Percentiles rank a stretch among this genome's conserved stretches.
These are phyloP conservation scores for Tetrahymena malaccensis DNA, from an alignment of 73 alveolate species.

Conservation along the genomic window DNA sequence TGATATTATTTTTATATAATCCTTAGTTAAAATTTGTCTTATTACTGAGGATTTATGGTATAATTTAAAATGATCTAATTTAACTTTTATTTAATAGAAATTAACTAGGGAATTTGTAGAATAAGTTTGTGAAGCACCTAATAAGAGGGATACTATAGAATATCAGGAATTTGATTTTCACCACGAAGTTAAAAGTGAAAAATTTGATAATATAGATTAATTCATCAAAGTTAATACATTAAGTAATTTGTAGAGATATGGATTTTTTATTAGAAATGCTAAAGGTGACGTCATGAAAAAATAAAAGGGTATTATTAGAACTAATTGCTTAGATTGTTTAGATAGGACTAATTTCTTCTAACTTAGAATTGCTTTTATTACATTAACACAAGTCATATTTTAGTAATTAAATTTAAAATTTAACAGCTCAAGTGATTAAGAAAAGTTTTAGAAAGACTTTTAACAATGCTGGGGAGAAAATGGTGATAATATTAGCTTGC, in stretches of 20 bases:
- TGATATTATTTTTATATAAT: no score
- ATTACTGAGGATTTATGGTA: no score
- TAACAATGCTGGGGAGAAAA: conserved; percentile 83
- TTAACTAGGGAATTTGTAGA: conserved; percentile 54
- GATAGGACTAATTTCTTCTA: conserved; percentile 96
- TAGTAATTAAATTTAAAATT: neutral
- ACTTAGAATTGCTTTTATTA: conserved; percentile 70
- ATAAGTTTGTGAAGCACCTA: neutral
- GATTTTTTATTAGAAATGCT: conserved; percentile 34
- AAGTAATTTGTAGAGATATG: neutral
- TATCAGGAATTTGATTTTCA: conserved; percentile 57
- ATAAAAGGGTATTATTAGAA: conserved; percentile 84
- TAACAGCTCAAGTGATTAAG: neutral
- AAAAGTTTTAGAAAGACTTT: neutral
- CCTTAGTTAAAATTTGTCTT: no score
- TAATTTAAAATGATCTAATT: neutral
- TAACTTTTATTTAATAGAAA: conserved; percentile 24
- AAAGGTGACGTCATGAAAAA: conserved; percentile 31
- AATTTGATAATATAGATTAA: conserved; percentile 51
- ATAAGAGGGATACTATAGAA: conserved; percentile 11
- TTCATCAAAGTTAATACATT: conserved; percentile 22
- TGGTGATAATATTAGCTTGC: conserved; percentile 83
- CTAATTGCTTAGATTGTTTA: conserved; percentile 95
- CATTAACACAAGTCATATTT: neutral
- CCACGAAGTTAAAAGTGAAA: conserved; percentile 39